These are phyloP conservation scores for Kodamaea sagamina DNA, from an alignment of 805 yeast species.

Conservation along the genomic window DNA sequence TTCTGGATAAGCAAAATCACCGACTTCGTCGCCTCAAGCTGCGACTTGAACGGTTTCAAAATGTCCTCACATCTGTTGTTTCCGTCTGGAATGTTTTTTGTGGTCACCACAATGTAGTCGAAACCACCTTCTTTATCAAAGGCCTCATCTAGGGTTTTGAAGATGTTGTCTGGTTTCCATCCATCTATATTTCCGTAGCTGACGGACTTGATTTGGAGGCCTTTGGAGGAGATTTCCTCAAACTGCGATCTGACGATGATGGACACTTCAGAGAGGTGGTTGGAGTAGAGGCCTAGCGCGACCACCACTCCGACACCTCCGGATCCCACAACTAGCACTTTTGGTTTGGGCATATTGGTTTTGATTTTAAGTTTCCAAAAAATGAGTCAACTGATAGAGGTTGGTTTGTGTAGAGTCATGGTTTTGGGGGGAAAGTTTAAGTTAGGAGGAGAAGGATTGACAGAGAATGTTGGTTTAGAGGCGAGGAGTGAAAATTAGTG, in stretches of 20 bases:
- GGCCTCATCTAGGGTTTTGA: conserved; percentile 49
- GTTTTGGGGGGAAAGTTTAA: too few species aligned
- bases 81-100: conserved; percentile 42
- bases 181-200: conserved; percentile 58
- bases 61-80: conserved; percentile 43
- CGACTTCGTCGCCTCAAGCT: conserved; percentile 22
- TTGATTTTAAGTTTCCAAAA: neutral
- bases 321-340: conserved; percentile 67
- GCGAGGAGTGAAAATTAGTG: too few species aligned
- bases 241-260: conserved; percentile 68
- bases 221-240: conserved; percentile 49
- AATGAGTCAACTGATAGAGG: too few species aligned
- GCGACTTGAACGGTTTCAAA: conserved; percentile 22
- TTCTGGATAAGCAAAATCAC: conserved; percentile 41
- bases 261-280: conserved; percentile 54
- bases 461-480: too few species aligned
- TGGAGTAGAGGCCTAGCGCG: conserved; percentile 58
- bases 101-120: conserved; percentile 41
- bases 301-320: conserved; percentile 88
- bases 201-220: conserved; percentile 60
- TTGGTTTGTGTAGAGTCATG: too few species aligned
- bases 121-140: conserved; percentile 28
- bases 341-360: conserved; percentile 14
- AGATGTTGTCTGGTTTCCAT: conserved; percentile 57
- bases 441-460: too few species aligned